phyloP scores from a whole-genome alignment of 1,139 yeast genomes.

The Scheffersomyces lignicola region DNA sequence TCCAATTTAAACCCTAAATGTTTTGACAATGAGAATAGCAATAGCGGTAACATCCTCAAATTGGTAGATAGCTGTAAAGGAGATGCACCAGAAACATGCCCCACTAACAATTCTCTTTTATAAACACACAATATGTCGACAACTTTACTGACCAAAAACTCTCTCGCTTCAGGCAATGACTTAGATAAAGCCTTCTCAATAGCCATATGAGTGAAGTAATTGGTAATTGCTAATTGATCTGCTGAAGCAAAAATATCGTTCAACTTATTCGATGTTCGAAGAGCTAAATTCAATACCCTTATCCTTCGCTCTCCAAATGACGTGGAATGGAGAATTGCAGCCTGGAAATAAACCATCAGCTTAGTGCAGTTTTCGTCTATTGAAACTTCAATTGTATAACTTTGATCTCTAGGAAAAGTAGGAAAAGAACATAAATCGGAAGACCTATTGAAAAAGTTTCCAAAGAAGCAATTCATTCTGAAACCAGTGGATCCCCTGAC shows the following conservation, averaged over 20 bases:
- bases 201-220: conserved; percentile 80
- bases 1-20: conserved; percentile 86
- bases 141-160: conserved; percentile 62
- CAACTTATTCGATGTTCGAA: conserved; percentile 81
- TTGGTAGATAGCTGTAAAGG: conserved; percentile 79
- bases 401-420: conserved; percentile 94
- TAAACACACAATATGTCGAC: conserved; percentile 77
- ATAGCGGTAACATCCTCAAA: conserved; percentile 88
- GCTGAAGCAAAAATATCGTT: conserved; percentile 91
- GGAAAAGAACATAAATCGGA: conserved; percentile 96
- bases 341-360: conserved; percentile 83
- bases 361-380: conserved; percentile 82
- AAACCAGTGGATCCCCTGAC: conserved; percentile 92
- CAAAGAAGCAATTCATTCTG: conserved; percentile 81
- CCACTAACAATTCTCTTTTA: conserved; percentile 88
- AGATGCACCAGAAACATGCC: conserved; percentile 53
- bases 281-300: conserved; percentile 83
- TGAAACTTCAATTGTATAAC: conserved; percentile 81
- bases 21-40: conserved; percentile 79
- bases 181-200: conserved; percentile 73
- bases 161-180: conserved; percentile 79
- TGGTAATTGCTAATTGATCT: conserved; percentile 88
- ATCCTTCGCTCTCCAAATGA: conserved; percentile 90
- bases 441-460: conserved; percentile 94
- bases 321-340: conserved; percentile 91